Evolutionary conservation across 2,329 filamentous ascomycete genomes (phyloP).

Genomic region (Pseudonectria foliicola): DNA sequence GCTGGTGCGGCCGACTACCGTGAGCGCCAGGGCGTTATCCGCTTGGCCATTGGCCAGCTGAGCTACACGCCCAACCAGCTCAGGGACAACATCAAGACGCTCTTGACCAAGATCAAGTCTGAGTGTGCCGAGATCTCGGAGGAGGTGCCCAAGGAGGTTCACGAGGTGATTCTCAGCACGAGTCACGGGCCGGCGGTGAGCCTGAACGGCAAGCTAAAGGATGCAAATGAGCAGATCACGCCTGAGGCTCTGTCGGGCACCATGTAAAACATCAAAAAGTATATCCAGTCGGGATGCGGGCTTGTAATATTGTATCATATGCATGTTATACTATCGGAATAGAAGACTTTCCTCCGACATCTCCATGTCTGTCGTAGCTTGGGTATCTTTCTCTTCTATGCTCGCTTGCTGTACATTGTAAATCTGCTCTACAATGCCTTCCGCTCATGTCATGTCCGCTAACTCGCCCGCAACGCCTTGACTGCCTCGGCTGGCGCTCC

Average conservation of each 20-base stretch:
- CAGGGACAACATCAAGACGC: constrained; percentile 71
- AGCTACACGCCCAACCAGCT: constrained; percentile 83
- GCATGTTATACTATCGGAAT: constrained; percentile 19
- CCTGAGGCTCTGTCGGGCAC: constrained; percentile 45
- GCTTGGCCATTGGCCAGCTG: constrained; percentile 86
- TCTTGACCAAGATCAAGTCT: constrained; percentile 70
- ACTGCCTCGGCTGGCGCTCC: constrained; percentile 47
- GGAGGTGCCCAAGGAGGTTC: constrained; percentile 35
- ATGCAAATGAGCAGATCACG: constrained; percentile 50
- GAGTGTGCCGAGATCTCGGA: constrained; percentile 67
- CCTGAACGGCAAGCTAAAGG: constrained; percentile 70
- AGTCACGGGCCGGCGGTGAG: constrained; percentile 83
- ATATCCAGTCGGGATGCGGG: constrained; percentile 3
- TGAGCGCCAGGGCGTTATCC: constrained; percentile 75
- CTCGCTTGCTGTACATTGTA: constrained; percentile 13
- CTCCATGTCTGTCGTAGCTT: constrained; percentile 7
- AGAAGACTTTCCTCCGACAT: constrained; percentile 12
- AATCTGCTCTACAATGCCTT: not conserved
- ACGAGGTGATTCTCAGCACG: constrained; percentile 72
- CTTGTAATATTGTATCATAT: constrained; percentile 34
- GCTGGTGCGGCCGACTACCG: constrained; percentile 81
- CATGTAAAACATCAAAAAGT: constrained; percentile 36
- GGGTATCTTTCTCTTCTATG: constrained; percentile 24
- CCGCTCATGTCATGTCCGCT: constrained; percentile 6
- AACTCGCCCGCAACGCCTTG: constrained; percentile 36